Percentiles rank a stretch among this genome's conserved stretches.
phyloP scores from a whole-genome alignment of 2,329 filamentous ascomycete genomes.

The Macrophomina phaseolina region DNA sequence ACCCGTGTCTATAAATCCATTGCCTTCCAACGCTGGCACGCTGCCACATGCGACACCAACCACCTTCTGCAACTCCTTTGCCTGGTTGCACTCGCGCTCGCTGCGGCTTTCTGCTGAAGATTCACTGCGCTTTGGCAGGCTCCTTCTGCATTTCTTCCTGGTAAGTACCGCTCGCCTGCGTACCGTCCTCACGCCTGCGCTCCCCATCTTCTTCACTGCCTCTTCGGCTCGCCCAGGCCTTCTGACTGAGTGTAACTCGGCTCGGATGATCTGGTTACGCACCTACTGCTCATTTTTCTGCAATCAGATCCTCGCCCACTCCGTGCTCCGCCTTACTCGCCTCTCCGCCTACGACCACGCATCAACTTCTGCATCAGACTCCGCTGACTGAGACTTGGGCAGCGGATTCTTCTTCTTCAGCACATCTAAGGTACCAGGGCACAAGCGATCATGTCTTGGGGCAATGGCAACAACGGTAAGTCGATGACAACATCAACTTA shows the following conservation, averaged over 20 bases:
- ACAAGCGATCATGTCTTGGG: conserved; percentile 2
- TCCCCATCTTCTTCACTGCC: not conserved
- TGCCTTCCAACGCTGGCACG: not conserved
- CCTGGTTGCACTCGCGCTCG: not conserved
- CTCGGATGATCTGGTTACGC: too few species aligned
- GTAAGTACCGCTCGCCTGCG: not conserved
- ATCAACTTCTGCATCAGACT: too few species aligned
- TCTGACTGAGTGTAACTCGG: not conserved
- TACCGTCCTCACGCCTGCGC: not conserved
- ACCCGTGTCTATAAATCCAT: not conserved
- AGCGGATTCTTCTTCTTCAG: not conserved
- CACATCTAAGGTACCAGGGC: too few species aligned
- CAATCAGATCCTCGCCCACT: not conserved
- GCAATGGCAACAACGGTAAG: conserved; percentile 9
- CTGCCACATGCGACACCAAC: conserved; percentile 8
- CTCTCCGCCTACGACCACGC: not conserved
- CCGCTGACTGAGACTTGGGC: not conserved
- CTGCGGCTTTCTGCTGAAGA: not conserved
- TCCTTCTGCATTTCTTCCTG: not conserved
- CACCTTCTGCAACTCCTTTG: not conserved
- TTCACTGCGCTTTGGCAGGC: not conserved
- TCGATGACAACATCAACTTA: not conserved
- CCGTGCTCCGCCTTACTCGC: not conserved
- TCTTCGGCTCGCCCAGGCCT: not conserved
- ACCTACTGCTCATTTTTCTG: not conserved